Percentiles rank a stretch among this genome's conserved stretches.
Evolutionary conservation across 768 basidiomycete species (phyloP).

Genomic region (Phanerochaete sordida): DNA sequence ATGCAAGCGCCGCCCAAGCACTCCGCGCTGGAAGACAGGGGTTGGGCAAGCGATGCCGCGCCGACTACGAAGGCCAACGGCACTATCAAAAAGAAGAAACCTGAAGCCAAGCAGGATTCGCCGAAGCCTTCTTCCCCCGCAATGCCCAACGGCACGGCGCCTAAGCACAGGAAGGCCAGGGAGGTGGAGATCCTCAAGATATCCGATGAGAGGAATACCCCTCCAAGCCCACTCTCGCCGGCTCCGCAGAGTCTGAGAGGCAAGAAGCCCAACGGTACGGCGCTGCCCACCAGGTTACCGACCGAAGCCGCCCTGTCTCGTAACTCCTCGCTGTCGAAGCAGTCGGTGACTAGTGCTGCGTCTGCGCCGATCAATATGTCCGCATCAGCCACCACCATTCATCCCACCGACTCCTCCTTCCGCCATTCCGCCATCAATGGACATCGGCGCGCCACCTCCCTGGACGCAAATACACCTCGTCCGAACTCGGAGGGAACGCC

Average conservation of each 20-base stretch:
- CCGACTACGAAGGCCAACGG: conserved; percentile 1
- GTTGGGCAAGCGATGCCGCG: conserved; percentile 23
- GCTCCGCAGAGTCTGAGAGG: neutral
- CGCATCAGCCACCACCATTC: conserved; percentile 4
- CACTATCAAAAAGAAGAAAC: neutral
- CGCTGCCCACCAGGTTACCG: neutral
- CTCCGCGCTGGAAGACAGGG: conserved; percentile 16
- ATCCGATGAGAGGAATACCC: neutral
- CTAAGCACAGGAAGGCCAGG: conserved; percentile 3
- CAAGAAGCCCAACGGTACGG: conserved; percentile 7
- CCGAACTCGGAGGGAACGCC: neutral
- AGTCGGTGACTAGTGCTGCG: conserved; percentile 20
- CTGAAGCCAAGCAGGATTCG: conserved; percentile 1
- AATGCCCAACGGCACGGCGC: neutral
- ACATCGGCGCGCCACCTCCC: conserved; percentile 17
- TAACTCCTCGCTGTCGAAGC: conserved; percentile 25
- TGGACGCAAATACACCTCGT: conserved; percentile 7
- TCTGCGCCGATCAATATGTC: conserved; percentile 16
- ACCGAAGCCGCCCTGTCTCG: conserved; percentile 21
- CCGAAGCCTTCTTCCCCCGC: conserved; percentile 1
- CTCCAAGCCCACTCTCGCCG: neutral
- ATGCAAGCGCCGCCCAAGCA: neutral
- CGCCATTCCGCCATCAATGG: neutral
- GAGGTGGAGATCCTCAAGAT: neutral
- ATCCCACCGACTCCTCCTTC: neutral